Base-by-base conservation (phyloP, 2,329 filamentous ascomycete genomes). In the Thelonectria rubi region DNA sequence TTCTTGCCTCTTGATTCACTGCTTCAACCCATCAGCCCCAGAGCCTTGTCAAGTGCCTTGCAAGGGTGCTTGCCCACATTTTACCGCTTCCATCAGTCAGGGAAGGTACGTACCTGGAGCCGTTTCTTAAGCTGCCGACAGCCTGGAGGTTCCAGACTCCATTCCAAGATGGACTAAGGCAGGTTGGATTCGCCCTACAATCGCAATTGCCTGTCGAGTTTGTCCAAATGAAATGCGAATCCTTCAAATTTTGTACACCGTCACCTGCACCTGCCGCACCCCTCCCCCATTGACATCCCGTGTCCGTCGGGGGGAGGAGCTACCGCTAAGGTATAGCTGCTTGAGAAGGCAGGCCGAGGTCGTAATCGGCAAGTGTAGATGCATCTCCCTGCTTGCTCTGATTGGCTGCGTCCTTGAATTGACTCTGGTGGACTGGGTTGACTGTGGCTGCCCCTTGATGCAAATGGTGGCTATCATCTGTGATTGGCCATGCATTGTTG, bases 11-110 rank as follows among this genome's bases (percentile, higher is more conserved):
- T 4, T 37, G 34, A 14, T 37, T 37, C 34, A 15, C 17, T 18
- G 42, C 34, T 46, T 51, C 49, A 54, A 32, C 32, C 37, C 18
- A 40, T 60, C 53, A 52, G 57, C 40, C 48, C 43, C 45, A 15
- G 37, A 37, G 55, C 34, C 58, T 46, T 55, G 52, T 54, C 24
- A 40, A 49, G 60, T 50, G 37, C 45, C 46, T 60, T 58, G 56
- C 50, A 46, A 59, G 50, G 45, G 37, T 45, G 50, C 15, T 5
- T 47, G 34, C 40, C 30, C 11, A 11, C 15, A 14, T 37, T 49
- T 20, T 20, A 9, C 6, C 34, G 24, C 32, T 43, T 15, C 10
- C 26, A 30, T 30, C 12, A 37, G 34, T 15, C 34, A 37, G 8
- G 3, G 11, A 37, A 15, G 34, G 12, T 37, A 37, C 34, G 34